phyloP scores from a whole-genome alignment of 306 rosid genomes.

The Benincasa hispida region DNA sequence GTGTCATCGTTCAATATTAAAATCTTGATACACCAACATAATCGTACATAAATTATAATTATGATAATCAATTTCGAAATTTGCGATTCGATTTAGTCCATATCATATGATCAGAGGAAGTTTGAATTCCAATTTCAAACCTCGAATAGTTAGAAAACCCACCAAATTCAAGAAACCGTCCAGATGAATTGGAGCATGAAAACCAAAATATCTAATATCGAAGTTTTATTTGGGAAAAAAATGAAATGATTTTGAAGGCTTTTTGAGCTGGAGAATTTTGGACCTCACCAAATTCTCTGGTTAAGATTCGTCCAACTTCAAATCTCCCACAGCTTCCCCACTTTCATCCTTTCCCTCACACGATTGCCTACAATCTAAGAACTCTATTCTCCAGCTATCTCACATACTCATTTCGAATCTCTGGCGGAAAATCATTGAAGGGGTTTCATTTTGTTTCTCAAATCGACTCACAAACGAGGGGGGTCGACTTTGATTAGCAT shows the following conservation, averaged over 20 bases:
- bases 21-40: too few species aligned
- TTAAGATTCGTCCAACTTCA: conserved; percentile 33
- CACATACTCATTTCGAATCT: conserved; percentile 20
- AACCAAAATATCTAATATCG: background rate
- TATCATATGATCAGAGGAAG: too few species aligned
- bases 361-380: conserved; percentile 25
- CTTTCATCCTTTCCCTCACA: conserved; percentile 12
- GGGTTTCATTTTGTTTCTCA: conserved; percentile 10
- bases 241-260: background rate
- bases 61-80: too few species aligned
- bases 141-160: background rate
- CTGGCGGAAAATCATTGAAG: background rate
- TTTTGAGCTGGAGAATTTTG: conserved; percentile 15
- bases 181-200: background rate
- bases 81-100: too few species aligned
- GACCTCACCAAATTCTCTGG: conserved; percentile 51
- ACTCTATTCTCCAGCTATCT: conserved; percentile 16
- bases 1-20: too few species aligned
- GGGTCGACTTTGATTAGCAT: conserved; percentile 9
- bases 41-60: too few species aligned
- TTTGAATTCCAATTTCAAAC: too few species aligned
- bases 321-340: conserved; percentile 16
- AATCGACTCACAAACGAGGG: background rate
- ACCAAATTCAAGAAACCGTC: background rate
- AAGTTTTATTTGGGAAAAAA: background rate